A percentile compares a stretch with the other conserved stretches of the same genome.
These are phyloP conservation scores for Ziziphus jujuba DNA, from an alignment of 306 rosid species.

Conservation along the genomic window DNA sequence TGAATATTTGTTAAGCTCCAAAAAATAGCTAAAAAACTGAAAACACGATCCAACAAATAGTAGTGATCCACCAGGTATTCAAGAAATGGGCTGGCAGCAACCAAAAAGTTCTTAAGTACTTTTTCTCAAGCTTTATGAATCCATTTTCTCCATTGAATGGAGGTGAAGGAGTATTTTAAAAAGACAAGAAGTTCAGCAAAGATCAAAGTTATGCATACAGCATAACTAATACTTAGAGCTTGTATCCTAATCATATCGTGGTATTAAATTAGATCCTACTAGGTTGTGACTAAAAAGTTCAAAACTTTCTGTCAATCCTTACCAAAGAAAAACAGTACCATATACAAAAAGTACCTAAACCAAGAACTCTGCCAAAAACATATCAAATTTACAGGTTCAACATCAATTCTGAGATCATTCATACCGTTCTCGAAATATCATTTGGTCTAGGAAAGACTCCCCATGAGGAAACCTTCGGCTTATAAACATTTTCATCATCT, in stretches of 20 bases:
- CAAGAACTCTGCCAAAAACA: background rate
- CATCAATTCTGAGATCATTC: constrained; percentile 12
- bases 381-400: constrained; percentile 4
- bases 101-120: too few species aligned
- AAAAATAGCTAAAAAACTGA: too few species aligned
- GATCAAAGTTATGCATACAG: background rate
- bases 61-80: too few species aligned
- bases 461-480: constrained; percentile 94
- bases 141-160: too few species aligned
- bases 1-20: too few species aligned
- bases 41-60: too few species aligned
- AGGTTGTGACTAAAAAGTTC: background rate
- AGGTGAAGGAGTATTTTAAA: too few species aligned
- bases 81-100: too few species aligned
- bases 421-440: constrained; percentile 84
- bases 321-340: background rate
- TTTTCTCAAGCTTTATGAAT: too few species aligned
- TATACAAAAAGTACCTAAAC: background rate
- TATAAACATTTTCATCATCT: constrained; percentile 58
- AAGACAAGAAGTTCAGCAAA: too few species aligned
- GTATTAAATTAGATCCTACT: background rate
- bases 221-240: background rate
- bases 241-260: background rate
- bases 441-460: constrained; percentile 93
- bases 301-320: background rate